Evolutionary conservation across 2,329 filamentous ascomycete species (phyloP).

Genomic region (Cercospora sp.): DNA sequence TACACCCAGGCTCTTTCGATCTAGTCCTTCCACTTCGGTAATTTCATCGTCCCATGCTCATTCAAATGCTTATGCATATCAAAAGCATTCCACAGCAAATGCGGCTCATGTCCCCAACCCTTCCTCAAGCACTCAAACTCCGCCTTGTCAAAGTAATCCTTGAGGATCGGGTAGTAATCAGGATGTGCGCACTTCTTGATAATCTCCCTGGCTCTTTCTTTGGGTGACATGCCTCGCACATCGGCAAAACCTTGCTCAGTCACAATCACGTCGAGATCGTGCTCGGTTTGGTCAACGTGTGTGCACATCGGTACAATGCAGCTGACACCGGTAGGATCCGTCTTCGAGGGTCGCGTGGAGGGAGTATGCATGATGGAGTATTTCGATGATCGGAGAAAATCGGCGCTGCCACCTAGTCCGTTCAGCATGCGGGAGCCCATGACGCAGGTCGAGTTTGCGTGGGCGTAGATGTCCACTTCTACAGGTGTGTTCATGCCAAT

Average conservation of each 20-base stretch:
- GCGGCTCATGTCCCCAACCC: slow-evolving; percentile 88
- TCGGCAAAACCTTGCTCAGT: slow-evolving; percentile 76
- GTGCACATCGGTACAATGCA: slow-evolving; percentile 95
- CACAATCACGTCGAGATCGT: slow-evolving; percentile 89
- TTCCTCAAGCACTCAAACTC: slow-evolving; percentile 83
- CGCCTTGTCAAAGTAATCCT: slow-evolving; percentile 80
- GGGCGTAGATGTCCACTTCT: slow-evolving; percentile 91
- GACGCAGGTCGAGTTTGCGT: slow-evolving; percentile 87
- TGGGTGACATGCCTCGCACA: slow-evolving; percentile 75
- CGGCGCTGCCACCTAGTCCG: slow-evolving; percentile 76
- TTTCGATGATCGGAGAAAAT: slow-evolving; percentile 76
- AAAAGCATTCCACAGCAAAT: slow-evolving; percentile 81
- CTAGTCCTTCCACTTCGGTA: slow-evolving; percentile 59
- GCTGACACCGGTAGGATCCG: slow-evolving; percentile 75
- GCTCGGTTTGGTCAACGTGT: slow-evolving; percentile 89
- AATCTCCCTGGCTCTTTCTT: slow-evolving; percentile 79
- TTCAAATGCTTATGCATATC: slow-evolving; percentile 84
- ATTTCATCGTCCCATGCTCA: slow-evolving; percentile 87
- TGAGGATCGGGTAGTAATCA: slow-evolving; percentile 77
- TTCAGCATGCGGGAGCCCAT: slow-evolving; percentile 88
- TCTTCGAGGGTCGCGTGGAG: slow-evolving; percentile 75
- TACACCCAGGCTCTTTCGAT: neutral
- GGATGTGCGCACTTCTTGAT: slow-evolving; percentile 86
- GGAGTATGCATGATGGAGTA: slow-evolving; percentile 95
- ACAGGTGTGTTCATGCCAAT: slow-evolving; percentile 96